phyloP scores from a whole-genome alignment of 768 basidiomycete species.

The Leccinum imitatum region DNA sequence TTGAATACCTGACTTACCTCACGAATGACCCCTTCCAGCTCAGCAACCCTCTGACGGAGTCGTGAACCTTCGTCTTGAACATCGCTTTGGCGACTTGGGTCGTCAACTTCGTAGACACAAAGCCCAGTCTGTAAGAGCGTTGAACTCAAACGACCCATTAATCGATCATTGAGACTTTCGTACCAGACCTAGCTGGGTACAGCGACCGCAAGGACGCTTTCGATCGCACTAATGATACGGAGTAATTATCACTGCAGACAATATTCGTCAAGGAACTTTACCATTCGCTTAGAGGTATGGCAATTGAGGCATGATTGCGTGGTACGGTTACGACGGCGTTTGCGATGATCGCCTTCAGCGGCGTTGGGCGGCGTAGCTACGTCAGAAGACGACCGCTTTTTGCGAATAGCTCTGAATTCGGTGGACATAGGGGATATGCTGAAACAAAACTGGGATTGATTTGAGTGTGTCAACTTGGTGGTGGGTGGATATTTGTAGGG shows the following conservation, averaged over 20 bases:
- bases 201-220: constrained; percentile 48
- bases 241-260: neutral
- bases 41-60: constrained; percentile 72
- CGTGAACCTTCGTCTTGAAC: constrained; percentile 62
- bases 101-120: constrained; percentile 84
- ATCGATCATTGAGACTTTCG: constrained; percentile 28
- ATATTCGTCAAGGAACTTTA: constrained; percentile 26
- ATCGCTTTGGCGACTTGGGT: constrained; percentile 55
- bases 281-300: constrained; percentile 74
- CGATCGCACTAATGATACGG: constrained; percentile 40
- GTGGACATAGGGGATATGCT: constrained; percentile 26
- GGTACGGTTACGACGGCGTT: constrained; percentile 66
- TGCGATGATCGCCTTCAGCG: constrained; percentile 54
- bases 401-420: constrained; percentile 26
- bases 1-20: constrained; percentile 45
- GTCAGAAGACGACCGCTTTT: constrained; percentile 32
- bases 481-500: constrained; percentile 30
- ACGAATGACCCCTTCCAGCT: constrained; percentile 82
- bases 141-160: constrained; percentile 18
- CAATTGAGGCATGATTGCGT: constrained; percentile 75
- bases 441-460: constrained; percentile 3
- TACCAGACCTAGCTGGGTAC: constrained; percentile 41
- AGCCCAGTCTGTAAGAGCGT: constrained; percentile 58
- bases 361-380: constrained; percentile 24
- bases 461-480: neutral